Percentiles rank a stretch among this genome's conserved stretches.
These are phyloP conservation scores for Aspergillus intermedius DNA, from an alignment of 2,329 filamentous ascomycete genomes.

Conservation along the genomic window DNA sequence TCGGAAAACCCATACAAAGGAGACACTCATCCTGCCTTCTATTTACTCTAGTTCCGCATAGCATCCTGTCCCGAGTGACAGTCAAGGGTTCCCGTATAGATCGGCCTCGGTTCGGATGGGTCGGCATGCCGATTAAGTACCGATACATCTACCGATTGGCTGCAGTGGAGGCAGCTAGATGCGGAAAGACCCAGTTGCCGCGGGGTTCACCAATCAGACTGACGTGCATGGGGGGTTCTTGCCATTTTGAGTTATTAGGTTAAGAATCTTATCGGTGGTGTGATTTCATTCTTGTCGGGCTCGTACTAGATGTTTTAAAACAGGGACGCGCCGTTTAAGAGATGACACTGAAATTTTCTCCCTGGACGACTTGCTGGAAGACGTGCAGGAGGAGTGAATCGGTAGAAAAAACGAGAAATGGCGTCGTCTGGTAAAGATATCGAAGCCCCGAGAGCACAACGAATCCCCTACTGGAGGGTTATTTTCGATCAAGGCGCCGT, in stretches of 20 bases:
- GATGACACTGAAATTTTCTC: too few species aligned
- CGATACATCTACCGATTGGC: not conserved
- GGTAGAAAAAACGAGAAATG: not conserved
- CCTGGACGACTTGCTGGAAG: not conserved
- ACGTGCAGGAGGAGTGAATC: not conserved
- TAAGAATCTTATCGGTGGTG: not conserved
- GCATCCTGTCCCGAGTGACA: too few species aligned
- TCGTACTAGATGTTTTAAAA: not conserved
- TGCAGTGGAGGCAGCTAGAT: not conserved
- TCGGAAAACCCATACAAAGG: too few species aligned
- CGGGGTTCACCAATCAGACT: not conserved
- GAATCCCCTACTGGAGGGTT: constrained; percentile 19
- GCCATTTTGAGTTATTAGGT: not conserved
- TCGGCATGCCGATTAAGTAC: not conserved
- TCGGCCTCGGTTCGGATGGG: not conserved
- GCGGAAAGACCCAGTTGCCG: not conserved
- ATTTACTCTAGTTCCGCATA: too few species aligned
- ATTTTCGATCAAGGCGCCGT: constrained; percentile 16
- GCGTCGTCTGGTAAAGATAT: not conserved
- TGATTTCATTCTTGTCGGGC: not conserved
- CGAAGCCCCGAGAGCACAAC: constrained; percentile 4
- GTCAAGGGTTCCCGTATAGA: not conserved
- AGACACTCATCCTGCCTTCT: too few species aligned
- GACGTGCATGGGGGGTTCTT: not conserved
- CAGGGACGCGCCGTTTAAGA: too few species aligned